phyloP scores from a whole-genome alignment of 495 filamentous ascomycete genomes.

The Pseudevernia furfuracea region DNA sequence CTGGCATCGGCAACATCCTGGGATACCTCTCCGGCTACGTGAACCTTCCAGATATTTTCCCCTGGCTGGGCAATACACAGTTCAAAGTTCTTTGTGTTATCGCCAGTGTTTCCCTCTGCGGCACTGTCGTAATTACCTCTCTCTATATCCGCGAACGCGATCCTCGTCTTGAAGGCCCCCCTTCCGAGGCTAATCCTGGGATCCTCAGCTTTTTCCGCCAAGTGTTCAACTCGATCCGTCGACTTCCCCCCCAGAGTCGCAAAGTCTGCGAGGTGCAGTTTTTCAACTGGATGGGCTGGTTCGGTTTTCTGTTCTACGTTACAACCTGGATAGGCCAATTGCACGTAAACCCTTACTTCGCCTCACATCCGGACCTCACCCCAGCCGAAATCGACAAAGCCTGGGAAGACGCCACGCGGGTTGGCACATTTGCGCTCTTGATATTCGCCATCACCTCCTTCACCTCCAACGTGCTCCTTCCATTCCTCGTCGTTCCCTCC shows the following conservation, averaged over 20 bases:
- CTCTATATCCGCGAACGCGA: constrained; percentile 66
- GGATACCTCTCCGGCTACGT: constrained; percentile 78
- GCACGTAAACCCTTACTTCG: constrained; percentile 73
- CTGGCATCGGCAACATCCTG: constrained; percentile 77
- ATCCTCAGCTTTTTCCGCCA: constrained; percentile 68
- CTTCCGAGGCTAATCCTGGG: constrained; percentile 51
- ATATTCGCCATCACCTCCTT: constrained; percentile 79
- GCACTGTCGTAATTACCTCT: constrained; percentile 61
- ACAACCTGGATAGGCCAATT: constrained; percentile 88
- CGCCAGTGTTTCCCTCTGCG: constrained; percentile 58
- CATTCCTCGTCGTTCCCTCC: constrained; percentile 71
- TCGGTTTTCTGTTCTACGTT: constrained; percentile 89
- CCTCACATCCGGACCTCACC: constrained; percentile 65
- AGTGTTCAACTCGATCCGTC: constrained; percentile 64
- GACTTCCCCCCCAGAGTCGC: constrained; percentile 68
- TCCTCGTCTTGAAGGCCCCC: constrained; percentile 59
- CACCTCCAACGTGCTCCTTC: constrained; percentile 67
- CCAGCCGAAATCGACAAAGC: constrained; percentile 62
- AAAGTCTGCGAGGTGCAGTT: constrained; percentile 83
- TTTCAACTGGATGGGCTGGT: constrained; percentile 90
- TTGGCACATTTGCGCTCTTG: constrained; percentile 79
- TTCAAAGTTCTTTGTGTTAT: constrained; percentile 85
- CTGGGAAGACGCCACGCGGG: constrained; percentile 74
- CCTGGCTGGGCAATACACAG: constrained; percentile 74
- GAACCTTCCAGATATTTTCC: constrained; percentile 59